phyloP scores from a whole-genome alignment of 495 filamentous ascomycete genomes.

The Achaetomiella virescens region DNA sequence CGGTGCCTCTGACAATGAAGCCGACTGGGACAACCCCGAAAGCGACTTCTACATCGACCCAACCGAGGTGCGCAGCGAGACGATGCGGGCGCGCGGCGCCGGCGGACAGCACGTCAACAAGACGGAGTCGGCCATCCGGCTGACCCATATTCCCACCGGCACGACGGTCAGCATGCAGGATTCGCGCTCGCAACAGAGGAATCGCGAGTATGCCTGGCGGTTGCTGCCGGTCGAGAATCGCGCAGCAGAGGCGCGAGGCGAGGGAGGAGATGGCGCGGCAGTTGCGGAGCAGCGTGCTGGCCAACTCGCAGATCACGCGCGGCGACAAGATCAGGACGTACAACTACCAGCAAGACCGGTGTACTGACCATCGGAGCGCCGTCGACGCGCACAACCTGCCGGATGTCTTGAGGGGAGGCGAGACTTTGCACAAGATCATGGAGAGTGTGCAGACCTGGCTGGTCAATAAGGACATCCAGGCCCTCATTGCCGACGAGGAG shows the following conservation, averaged over 20 bases:
- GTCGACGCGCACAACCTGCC: constrained; percentile 75
- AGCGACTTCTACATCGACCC: constrained; percentile 88
- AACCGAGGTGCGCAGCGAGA: constrained; percentile 76
- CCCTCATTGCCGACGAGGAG: constrained; percentile 49
- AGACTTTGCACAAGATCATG: constrained; percentile 68
- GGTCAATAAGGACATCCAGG: constrained; percentile 67
- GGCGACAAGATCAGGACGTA: constrained; percentile 94
- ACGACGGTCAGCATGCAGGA: constrained; percentile 89
- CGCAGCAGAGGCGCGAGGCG: constrained; percentile 71
- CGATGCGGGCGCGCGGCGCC: constrained; percentile 86
- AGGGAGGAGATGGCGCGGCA: constrained; percentile 74
- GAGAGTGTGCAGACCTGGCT: constrained; percentile 78
- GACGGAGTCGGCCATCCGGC: constrained; percentile 88
- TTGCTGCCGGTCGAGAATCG: constrained; percentile 76
- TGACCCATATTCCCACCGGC: constrained; percentile 86
- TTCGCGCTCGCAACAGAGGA: constrained; percentile 79
- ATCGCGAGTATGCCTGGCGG: constrained; percentile 80
- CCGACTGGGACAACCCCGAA: constrained; percentile 70
- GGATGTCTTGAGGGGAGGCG: constrained; percentile 68
- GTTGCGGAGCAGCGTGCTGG: constrained; percentile 66
- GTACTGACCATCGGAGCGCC: constrained; percentile 89
- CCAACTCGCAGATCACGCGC: constrained; percentile 76
- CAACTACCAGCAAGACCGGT: constrained; percentile 86
- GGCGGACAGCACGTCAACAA: constrained; percentile 98
- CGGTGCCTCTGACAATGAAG: constrained; percentile 39